Evolutionary conservation across 371 early-diverging fungal genomes (phyloP).

Genomic region (Mortierella sp.): DNA sequence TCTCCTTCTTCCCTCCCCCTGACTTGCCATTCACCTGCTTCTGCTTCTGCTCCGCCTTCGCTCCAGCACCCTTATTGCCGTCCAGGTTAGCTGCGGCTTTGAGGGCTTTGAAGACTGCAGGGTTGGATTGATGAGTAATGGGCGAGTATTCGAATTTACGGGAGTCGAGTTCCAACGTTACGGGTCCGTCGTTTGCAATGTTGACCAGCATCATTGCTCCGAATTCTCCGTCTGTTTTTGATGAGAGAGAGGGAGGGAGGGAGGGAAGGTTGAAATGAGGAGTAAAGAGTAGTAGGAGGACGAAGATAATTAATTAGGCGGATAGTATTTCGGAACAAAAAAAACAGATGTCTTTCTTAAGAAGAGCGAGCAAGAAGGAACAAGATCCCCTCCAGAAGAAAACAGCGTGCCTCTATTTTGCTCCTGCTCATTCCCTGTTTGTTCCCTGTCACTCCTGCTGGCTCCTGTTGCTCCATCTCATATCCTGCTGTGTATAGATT

Average conservation of each 20-base stretch:
- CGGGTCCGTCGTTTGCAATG: constrained; percentile 90
- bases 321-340: too few relatives aligned
- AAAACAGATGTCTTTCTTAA: too few relatives aligned
- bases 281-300: too few relatives aligned
- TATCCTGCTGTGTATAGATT: too few relatives aligned
- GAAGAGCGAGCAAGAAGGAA: too few relatives aligned
- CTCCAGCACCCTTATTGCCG: too few relatives aligned
- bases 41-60: neutral
- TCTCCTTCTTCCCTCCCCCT: neutral
- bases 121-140: constrained; percentile 14
- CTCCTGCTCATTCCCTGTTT: too few relatives aligned
- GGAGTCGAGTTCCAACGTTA: constrained; percentile 83
- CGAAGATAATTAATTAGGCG: too few relatives aligned
- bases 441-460: too few relatives aligned
- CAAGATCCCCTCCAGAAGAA: too few relatives aligned
- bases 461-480: too few relatives aligned
- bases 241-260: neutral
- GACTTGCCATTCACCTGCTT: neutral
- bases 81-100: constrained; percentile 16
- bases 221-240: constrained; percentile 76
- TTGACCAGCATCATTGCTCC: constrained; percentile 91
- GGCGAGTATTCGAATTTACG: constrained; percentile 48
- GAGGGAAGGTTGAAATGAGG: neutral
- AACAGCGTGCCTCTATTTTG: too few relatives aligned
- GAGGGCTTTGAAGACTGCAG: constrained; percentile 22